These are phyloP conservation scores for Gamarada debralockiae DNA, from an alignment of 495 filamentous ascomycete species.

Conservation along the genomic window DNA sequence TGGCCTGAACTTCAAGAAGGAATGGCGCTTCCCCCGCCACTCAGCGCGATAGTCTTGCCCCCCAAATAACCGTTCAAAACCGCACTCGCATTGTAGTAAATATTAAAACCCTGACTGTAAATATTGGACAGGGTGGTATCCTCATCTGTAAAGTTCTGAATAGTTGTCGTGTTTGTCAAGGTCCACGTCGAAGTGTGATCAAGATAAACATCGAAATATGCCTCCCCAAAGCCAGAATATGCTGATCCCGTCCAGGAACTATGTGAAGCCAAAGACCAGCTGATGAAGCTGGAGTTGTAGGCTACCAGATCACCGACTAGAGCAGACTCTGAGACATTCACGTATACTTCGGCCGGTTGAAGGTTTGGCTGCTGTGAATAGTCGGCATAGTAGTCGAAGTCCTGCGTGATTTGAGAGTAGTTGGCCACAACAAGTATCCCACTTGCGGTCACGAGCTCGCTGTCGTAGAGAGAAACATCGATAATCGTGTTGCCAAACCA, in stretches of 20 bases:
- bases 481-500: constrained; percentile 14
- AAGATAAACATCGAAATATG: constrained; percentile 8
- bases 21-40: constrained; percentile 2
- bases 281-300: constrained; percentile 9
- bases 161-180: constrained; percentile 5
- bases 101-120: constrained; percentile 8
- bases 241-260: constrained; percentile 5
- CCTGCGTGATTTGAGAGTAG: constrained; percentile 14
- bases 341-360: constrained; percentile 1
- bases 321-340: constrained; percentile 3
- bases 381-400: constrained; percentile 15
- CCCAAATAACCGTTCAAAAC: not conserved
- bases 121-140: constrained; percentile 2
- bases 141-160: constrained; percentile 9
- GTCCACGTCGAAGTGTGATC: constrained; percentile 2
- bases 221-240: constrained; percentile 7
- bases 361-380: constrained; percentile 5
- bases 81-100: constrained; percentile 8
- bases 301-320: constrained; percentile 8
- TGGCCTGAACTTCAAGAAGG: too few species aligned
- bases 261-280: constrained; percentile 1
- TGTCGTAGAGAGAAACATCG: constrained; percentile 5
- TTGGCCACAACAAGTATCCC: constrained; percentile 12
- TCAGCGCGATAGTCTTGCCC: constrained; percentile 1
- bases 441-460: not conserved